These are phyloP conservation scores for Tricholoma sp. DNA, from an alignment of 768 basidiomycete genomes.

Conservation along the genomic window DNA sequence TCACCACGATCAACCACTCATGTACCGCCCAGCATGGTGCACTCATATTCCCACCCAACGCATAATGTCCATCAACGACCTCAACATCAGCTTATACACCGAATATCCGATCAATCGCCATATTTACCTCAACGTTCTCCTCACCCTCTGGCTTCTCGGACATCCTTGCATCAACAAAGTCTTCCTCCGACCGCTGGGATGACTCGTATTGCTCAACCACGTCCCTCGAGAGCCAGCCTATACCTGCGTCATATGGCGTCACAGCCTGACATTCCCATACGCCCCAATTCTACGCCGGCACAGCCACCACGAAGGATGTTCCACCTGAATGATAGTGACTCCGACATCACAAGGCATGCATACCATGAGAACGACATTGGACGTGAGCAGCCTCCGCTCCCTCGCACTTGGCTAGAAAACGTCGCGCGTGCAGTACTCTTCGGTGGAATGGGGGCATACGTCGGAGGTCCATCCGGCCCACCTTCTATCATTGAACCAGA, in stretches of 20 bases:
- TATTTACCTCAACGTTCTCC: constrained; percentile 6
- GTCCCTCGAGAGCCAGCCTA: constrained; percentile 53
- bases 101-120: constrained; percentile 8
- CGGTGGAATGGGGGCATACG: constrained; percentile 41
- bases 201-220: constrained; percentile 26
- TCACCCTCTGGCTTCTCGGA: constrained; percentile 11
- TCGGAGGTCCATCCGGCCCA: constrained; percentile 33
- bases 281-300: constrained; percentile 29
- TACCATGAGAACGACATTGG: constrained; percentile 24
- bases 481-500: constrained; percentile 1
- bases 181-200: constrained; percentile 22
- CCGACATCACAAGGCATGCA: constrained; percentile 12
- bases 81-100: constrained; percentile 8
- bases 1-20: constrained; percentile 11
- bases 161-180: constrained; percentile 18
- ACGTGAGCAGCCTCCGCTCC: constrained; percentile 47
- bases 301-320: constrained; percentile 14
- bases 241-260: constrained; percentile 78
- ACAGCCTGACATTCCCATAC: constrained; percentile 34
- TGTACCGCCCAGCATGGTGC: constrained; percentile 2
- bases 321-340: constrained; percentile 27
- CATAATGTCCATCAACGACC: constrained; percentile 7
- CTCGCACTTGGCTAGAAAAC: constrained; percentile 64
- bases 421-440: constrained; percentile 65
- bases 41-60: constrained; percentile 7